Conservation (phyloP, 2,329 filamentous ascomycete genomes). For the Chrysosphaeria jannelii region DNA sequence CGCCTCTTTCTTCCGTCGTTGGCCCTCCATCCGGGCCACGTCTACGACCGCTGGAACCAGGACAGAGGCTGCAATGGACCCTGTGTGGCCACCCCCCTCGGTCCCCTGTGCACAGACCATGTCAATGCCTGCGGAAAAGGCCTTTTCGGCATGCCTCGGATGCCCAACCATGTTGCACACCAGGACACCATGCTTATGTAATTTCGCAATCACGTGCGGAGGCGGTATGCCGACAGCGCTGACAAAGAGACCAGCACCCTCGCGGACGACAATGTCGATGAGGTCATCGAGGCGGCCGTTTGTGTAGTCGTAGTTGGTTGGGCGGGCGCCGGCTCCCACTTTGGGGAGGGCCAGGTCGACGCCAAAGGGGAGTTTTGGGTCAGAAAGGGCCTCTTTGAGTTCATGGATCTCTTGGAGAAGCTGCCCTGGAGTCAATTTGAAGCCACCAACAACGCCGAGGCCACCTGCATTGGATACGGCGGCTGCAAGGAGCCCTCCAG, state of each 20-base stretch:
- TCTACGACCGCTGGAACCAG: conserved; percentile 71
- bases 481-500: conserved; percentile 47
- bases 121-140: conserved; percentile 61
- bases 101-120: conserved; percentile 79
- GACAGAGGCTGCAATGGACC: conserved; percentile 60
- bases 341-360: conserved; percentile 80
- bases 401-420: conserved; percentile 59
- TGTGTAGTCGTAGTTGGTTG: conserved; percentile 92
- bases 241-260: conserved; percentile 65
- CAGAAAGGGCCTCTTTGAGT: conserved; percentile 42
- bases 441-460: conserved; percentile 43
- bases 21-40: conserved; percentile 36
- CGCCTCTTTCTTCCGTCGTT: conserved; percentile 10
- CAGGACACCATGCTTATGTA: conserved; percentile 54
- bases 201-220: conserved; percentile 33
- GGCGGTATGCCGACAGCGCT: conserved; percentile 72
- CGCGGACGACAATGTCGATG: conserved; percentile 59
- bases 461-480: conserved; percentile 75
- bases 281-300: conserved; percentile 65
- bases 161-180: conserved; percentile 97
- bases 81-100: conserved; percentile 81
- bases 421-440: conserved; percentile 42
- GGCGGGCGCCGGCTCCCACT: conserved; percentile 52
- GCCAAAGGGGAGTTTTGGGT: conserved; percentile 51
- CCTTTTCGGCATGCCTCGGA: conserved; percentile 73